Evolutionary conservation across 78 protist genomes (phyloP).

Genomic region (Guillardia theta): DNA sequence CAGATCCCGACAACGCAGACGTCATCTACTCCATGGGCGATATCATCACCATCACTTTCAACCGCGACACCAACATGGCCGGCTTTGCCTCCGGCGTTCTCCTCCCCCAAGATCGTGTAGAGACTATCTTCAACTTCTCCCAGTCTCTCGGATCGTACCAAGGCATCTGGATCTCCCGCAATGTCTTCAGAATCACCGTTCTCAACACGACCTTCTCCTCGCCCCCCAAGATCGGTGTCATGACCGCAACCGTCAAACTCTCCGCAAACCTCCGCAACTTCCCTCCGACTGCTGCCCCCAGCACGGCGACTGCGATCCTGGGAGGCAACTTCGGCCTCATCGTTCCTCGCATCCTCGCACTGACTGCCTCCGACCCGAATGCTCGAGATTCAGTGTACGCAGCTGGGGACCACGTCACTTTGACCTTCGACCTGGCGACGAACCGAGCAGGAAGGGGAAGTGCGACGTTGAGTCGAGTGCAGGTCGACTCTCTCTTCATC

Average conservation of each 20-base stretch:
- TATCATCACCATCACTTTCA: neutral
- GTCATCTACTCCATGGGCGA: neutral
- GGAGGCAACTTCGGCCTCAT: neutral
- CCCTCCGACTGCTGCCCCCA: neutral
- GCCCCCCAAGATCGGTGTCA: neutral
- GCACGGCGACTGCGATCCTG: neutral
- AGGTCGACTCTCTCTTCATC: neutral
- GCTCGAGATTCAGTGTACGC: neutral
- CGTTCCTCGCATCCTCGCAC: neutral
- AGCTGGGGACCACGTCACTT: neutral
- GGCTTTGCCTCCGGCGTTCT: neutral
- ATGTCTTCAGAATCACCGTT: neutral
- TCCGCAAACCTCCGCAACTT: neutral
- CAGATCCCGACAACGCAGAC: neutral
- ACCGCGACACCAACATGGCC: constrained; percentile 15
- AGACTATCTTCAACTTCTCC: neutral
- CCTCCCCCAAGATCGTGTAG: neutral
- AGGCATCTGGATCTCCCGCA: too few species aligned
- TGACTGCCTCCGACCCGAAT: neutral
- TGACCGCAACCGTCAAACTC: neutral
- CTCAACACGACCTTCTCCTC: neutral
- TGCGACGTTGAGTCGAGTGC: neutral
- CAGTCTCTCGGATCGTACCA: neutral
- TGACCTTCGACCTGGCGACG: neutral
- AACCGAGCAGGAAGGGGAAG: neutral